Evolutionary conservation across 257 asterid species (phyloP).

Genomic region (Salvia miltiorrhiza): DNA sequence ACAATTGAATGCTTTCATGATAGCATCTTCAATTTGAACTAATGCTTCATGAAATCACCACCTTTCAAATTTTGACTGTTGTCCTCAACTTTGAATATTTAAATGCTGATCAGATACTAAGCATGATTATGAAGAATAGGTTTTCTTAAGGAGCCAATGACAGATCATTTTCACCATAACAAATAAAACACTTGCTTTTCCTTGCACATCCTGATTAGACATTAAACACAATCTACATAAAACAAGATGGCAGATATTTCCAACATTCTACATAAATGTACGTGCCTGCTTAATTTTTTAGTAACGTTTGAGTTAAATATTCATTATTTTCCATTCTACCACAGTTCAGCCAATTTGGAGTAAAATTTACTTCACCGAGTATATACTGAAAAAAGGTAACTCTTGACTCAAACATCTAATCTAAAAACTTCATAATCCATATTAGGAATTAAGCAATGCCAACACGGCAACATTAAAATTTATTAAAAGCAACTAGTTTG

Average conservation of each 20-base stretch:
- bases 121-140: neutral
- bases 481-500: neutral
- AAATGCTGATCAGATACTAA: neutral
- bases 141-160: neutral
- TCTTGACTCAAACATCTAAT: neutral
- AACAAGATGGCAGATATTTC: neutral
- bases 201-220: neutral
- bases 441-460: neutral
- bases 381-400: slow-evolving; percentile 1
- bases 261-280: neutral
- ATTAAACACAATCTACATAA: neutral
- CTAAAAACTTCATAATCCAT: neutral
- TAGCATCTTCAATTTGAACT: neutral
- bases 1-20: neutral
- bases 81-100: neutral
- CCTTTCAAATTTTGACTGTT: neutral
- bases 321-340: neutral
- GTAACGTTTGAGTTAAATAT: neutral
- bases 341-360: neutral
- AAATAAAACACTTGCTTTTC: neutral
- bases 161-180: neutral
- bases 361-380: slow-evolving; percentile 3
- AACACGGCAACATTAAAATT: neutral
- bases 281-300: neutral
- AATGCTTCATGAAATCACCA: neutral